phyloP scores from a whole-genome alignment of 116 monocot genomes.

The Iris pallida region DNA sequence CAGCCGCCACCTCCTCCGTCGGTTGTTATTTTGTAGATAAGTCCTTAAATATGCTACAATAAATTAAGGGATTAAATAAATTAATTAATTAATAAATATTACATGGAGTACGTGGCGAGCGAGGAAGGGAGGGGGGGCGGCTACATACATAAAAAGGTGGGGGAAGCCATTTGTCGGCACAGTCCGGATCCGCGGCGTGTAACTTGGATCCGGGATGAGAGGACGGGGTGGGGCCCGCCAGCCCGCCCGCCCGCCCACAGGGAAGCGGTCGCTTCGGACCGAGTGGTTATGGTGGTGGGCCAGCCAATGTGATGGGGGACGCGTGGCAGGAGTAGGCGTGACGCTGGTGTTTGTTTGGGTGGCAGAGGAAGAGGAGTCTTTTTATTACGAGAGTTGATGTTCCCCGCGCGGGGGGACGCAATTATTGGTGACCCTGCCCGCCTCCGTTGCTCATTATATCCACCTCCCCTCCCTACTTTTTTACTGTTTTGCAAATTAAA shows the following conservation, averaged over 20 bases:
- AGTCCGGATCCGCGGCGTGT: conserved; percentile 10
- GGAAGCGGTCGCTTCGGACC: not conserved
- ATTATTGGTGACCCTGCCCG: not conserved
- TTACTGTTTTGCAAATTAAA: no score
- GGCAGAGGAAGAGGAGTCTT: no score
- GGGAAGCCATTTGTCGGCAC: conserved; percentile 15
- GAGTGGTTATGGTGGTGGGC: not conserved
- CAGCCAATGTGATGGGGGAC: not conserved
- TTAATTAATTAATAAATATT: not conserved
- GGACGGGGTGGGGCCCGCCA: not conserved
- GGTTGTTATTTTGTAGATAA: conserved; percentile 4
- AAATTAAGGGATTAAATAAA: not conserved
- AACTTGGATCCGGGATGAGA: conserved; percentile 12
- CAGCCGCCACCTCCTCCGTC: no score
- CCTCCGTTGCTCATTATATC: not conserved
- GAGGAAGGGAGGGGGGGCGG: not conserved
- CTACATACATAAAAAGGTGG: no score
- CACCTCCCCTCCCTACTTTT: no score
- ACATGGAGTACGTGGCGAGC: not conserved
- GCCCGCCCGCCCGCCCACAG: not conserved
- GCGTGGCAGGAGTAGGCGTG: not conserved
- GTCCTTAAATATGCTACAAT: not conserved
- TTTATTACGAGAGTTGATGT: no score
- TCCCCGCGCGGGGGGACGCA: conserved; percentile 16
- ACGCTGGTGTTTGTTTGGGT: no score